Evolutionary conservation across 345 rosid genomes (phyloP).

Genomic region (Kandelia obovata): DNA sequence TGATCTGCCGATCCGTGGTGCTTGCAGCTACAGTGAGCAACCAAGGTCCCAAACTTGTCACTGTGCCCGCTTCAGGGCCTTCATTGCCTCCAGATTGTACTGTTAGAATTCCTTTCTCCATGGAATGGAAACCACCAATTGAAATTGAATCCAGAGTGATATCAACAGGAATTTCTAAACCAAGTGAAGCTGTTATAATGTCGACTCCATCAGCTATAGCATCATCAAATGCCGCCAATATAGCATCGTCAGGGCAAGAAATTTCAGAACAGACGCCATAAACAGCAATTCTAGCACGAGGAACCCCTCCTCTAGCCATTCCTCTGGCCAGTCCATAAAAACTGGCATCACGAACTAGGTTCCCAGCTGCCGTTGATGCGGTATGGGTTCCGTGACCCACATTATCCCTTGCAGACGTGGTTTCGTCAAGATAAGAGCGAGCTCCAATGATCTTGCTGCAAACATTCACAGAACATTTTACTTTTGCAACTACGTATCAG

Average conservation of each 20-base stretch:
- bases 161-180: accelerated
- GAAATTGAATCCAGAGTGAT: slow-evolving; percentile 11
- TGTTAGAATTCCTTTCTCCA: slow-evolving; percentile 29
- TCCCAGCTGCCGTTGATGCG: slow-evolving; percentile 23
- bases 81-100: slow-evolving; percentile 26
- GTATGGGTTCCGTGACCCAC: slow-evolving; percentile 23
- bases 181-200: slow-evolving; percentile 32
- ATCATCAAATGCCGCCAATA: slow-evolving; percentile 44
- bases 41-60: slow-evolving; percentile 33
- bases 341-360: slow-evolving; percentile 7
- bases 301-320: slow-evolving; percentile 19
- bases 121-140: slow-evolving; percentile 33
- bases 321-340: slow-evolving; percentile 13
- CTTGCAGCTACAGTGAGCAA: slow-evolving; percentile 30
- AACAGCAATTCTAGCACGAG: slow-evolving; percentile 16
- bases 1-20: slow-evolving; percentile 23
- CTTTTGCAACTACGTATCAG: neutral
- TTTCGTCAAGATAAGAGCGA: neutral
- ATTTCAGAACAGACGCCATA: slow-evolving; percentile 5
- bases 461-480: neutral
- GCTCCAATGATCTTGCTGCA: slow-evolving; percentile 24
- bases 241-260: neutral
- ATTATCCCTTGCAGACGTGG: slow-evolving; percentile 6
- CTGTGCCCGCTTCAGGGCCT: neutral
- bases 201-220: slow-evolving; percentile 67